Evolutionary conservation across 495 filamentous ascomycete species (phyloP).

Genomic region (Penicillium cosmopolitanum): DNA sequence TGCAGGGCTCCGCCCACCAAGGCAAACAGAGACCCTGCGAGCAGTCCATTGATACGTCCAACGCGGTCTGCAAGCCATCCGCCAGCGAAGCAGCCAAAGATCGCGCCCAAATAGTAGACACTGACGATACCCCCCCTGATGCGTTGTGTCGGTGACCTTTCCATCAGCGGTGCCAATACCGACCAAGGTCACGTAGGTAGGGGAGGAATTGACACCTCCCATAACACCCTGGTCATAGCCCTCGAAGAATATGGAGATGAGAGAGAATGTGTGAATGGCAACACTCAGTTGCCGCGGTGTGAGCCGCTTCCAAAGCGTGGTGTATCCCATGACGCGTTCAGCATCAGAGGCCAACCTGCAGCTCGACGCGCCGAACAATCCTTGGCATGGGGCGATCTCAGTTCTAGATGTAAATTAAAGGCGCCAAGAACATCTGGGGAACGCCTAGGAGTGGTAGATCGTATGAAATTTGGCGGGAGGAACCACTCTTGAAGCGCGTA

Average conservation of each 20-base stretch:
- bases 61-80: conserved; percentile 56
- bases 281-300: conserved; percentile 44
- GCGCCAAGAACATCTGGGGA: background rate
- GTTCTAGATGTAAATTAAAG: background rate
- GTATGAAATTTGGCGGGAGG: conserved; percentile 6
- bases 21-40: conserved; percentile 55
- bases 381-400: conserved; percentile 1
- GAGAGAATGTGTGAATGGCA: conserved; percentile 50
- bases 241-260: conserved; percentile 57
- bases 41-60: conserved; percentile 59
- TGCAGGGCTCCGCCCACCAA: conserved; percentile 58
- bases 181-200: conserved; percentile 41
- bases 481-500: conserved; percentile 19
- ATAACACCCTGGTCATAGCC: conserved; percentile 60
- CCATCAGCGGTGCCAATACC: conserved; percentile 42
- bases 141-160: conserved; percentile 40
- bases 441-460: background rate
- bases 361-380: background rate
- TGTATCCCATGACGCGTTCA: conserved; percentile 35
- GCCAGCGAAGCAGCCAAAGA: conserved; percentile 56
- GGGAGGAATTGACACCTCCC: conserved; percentile 52
- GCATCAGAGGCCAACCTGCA: conserved; percentile 2
- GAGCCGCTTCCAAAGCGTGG: conserved; percentile 45
- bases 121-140: conserved; percentile 56
- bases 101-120: conserved; percentile 58